These are phyloP conservation scores for Claviceps sp. DNA, from an alignment of 2,329 filamentous ascomycete species.

Conservation along the genomic window DNA sequence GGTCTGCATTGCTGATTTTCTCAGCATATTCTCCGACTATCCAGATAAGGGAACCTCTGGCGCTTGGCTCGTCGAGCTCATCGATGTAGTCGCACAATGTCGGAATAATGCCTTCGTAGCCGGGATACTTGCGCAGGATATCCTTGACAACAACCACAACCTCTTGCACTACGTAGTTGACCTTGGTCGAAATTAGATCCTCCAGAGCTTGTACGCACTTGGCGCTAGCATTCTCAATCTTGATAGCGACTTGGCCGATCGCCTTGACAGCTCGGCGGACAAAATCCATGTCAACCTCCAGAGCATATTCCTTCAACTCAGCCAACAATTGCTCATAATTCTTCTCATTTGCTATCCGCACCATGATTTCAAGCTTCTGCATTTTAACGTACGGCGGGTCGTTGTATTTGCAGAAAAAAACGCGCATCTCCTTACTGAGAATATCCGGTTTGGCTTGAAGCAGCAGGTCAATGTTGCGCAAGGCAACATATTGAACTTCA, in stretches of 20 bases:
- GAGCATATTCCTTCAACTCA: conserved; percentile 90
- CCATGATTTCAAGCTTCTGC: conserved; percentile 97
- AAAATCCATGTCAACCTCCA: conserved; percentile 99
- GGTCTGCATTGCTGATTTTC: conserved; percentile 97
- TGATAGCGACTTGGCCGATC: conserved; percentile 96
- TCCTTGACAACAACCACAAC: conserved; percentile 99
- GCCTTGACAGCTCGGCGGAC: conserved; percentile 87
- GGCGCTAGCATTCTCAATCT: conserved; percentile 89
- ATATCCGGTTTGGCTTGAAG: conserved; percentile 95
- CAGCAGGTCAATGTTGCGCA: conserved; percentile 90
- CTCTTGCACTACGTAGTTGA: conserved; percentile 98
- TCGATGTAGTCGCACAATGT: conserved; percentile 95
- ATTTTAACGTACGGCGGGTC: conserved; percentile 96
- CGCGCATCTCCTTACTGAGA: conserved; percentile 88
- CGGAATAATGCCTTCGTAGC: conserved; percentile 95
- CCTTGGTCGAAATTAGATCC: conserved; percentile 91
- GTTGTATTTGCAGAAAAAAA: conserved; percentile 99
- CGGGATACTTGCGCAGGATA: conserved; percentile 92
- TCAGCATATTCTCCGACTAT: conserved; percentile 98
- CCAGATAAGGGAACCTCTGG: conserved; percentile 87
- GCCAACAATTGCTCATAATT: conserved; percentile 92
- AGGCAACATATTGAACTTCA: conserved; percentile 93
- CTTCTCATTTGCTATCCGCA: conserved; percentile 92
- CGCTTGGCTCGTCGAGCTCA: conserved; percentile 87
- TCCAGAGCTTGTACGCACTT: conserved; percentile 90